Evolutionary conservation across 2,329 filamentous ascomycete species (phyloP).

Genomic region (Cercospora citrullina): DNA sequence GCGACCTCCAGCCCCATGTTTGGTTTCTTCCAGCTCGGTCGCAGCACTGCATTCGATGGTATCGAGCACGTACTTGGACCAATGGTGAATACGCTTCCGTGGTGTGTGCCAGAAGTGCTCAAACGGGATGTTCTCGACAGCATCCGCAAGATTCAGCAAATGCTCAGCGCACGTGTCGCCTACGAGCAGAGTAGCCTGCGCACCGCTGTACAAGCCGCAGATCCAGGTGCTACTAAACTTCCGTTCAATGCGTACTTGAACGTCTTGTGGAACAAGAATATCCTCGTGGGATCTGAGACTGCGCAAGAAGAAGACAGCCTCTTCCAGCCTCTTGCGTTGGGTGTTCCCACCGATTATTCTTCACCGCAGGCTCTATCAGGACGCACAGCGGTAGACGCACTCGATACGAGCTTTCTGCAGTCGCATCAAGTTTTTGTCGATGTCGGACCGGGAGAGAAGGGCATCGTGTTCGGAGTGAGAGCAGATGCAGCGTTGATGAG

Average conservation of each 20-base stretch:
- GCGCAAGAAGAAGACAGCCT: conserved; percentile 2
- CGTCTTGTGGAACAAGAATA: conserved; percentile 20
- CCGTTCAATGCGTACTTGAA: conserved; percentile 24
- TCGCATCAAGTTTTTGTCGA: conserved; percentile 17
- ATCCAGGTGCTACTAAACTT: conserved; percentile 4
- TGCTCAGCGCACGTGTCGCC: conserved; percentile 11
- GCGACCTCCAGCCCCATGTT: conserved; percentile 17
- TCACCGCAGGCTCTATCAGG: conserved; percentile 12
- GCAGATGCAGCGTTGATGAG: conserved; percentile 20
- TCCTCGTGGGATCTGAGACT: neutral
- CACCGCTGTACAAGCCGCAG: conserved; percentile 4
- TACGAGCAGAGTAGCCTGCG: conserved; percentile 17
- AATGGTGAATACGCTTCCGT: conserved; percentile 17
- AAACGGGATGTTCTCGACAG: neutral
- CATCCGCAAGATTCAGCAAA: conserved; percentile 9
- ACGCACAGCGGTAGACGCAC: conserved; percentile 16
- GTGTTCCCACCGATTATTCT: conserved; percentile 19
- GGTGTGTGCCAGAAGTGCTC: neutral
- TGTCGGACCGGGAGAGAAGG: conserved; percentile 18
- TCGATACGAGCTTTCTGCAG: conserved; percentile 15
- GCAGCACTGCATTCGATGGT: conserved; percentile 16
- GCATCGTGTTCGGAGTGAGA: conserved; percentile 19
- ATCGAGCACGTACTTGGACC: conserved; percentile 19
- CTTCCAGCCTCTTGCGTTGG: conserved; percentile 14
- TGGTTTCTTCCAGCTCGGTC: conserved; percentile 21